Percentiles rank a stretch among this genome's conserved stretches.
Evolutionary conservation across 2,329 filamentous ascomycete species (phyloP).

Genomic region (Alternaria infectoria): DNA sequence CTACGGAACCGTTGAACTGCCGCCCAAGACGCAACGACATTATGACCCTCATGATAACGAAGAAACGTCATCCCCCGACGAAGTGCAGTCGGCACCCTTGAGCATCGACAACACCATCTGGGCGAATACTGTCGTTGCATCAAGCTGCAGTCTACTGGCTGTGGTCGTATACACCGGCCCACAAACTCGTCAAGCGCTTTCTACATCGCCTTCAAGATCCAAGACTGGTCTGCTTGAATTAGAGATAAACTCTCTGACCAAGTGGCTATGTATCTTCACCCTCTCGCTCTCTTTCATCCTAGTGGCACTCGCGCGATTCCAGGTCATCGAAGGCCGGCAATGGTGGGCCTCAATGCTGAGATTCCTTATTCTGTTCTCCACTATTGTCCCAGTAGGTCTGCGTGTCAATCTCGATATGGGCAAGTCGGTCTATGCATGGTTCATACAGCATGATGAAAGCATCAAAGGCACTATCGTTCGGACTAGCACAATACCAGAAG

Average conservation of each 20-base stretch:
- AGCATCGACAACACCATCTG: constrained; percentile 98
- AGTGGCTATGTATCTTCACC: constrained; percentile 91
- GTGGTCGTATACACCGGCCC: constrained; percentile 94
- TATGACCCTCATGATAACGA: constrained; percentile 51
- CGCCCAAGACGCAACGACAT: constrained; percentile 60
- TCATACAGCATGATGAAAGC: constrained; percentile 88
- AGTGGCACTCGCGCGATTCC: constrained; percentile 85
- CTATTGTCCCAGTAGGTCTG: constrained; percentile 95
- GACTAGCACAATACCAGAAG: constrained; percentile 96
- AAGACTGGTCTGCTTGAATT: constrained; percentile 93
- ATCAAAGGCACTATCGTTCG: constrained; percentile 93
- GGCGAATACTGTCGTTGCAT: constrained; percentile 97
- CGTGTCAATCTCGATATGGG: constrained; percentile 97
- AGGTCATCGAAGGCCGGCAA: constrained; percentile 65
- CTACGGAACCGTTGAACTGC: constrained; percentile 81
- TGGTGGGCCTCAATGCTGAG: constrained; percentile 99
- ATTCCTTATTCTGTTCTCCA: constrained; percentile 98
- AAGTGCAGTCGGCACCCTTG: constrained; percentile 69
- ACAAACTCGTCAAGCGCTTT: constrained; percentile 91
- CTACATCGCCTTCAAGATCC: constrained; percentile 87
- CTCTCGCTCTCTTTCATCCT: constrained; percentile 84
- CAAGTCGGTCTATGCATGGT: constrained; percentile 93
- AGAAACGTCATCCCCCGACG: constrained; percentile 14
- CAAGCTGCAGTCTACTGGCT: constrained; percentile 84
- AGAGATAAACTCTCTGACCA: constrained; percentile 96